Conservation (phyloP, 208 protist species). For the Leishmania guyanensis region DNA sequence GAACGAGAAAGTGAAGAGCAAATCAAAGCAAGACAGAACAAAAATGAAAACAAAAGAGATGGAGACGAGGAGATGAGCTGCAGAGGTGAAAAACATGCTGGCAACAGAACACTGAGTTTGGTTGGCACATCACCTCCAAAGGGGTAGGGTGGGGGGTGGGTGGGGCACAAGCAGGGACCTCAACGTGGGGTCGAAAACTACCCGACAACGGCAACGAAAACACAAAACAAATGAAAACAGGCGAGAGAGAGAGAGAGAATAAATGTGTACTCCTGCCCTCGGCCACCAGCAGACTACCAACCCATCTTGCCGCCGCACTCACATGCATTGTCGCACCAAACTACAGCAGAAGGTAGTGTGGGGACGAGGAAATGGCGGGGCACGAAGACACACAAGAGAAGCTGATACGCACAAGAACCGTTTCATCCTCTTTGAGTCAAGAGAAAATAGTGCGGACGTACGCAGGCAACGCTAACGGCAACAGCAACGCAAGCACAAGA, state of each 20-base stretch:
- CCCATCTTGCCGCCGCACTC: neutral
- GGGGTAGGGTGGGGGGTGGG: neutral
- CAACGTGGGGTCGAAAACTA: neutral
- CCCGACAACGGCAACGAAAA: neutral
- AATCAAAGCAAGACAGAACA: neutral
- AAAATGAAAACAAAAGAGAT: neutral
- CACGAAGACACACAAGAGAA: neutral
- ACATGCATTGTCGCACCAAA: neutral
- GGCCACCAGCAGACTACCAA: neutral
- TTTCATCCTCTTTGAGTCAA: neutral
- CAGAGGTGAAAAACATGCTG: neutral
- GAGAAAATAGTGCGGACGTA: neutral
- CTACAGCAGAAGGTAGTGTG: neutral
- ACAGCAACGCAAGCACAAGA: neutral
- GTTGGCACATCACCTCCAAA: neutral
- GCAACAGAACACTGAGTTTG: neutral
- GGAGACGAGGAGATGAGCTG: neutral
- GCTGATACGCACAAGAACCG: neutral
- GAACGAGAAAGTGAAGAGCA: neutral
- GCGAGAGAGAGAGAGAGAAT: neutral
- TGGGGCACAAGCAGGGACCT: neutral
- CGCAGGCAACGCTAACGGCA: neutral
- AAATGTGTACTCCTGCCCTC: neutral
- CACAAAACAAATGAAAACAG: neutral
- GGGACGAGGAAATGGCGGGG: neutral